Evolutionary conservation across 306 rosid genomes (phyloP).

Genomic region (Vigna nakashimae): DNA sequence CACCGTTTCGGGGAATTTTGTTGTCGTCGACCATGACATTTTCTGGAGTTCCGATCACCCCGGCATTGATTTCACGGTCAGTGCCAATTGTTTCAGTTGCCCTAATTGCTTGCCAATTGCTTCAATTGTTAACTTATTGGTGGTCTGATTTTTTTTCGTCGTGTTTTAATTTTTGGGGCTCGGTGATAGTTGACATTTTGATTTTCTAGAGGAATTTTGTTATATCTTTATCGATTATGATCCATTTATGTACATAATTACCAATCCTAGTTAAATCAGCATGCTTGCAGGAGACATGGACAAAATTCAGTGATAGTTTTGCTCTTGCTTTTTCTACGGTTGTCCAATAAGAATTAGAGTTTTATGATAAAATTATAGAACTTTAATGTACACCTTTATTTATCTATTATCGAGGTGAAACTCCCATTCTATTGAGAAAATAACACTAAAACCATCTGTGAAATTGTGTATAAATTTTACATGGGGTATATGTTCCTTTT

Average conservation of each 20-base stretch:
- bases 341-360: not conserved
- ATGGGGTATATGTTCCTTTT: not conserved
- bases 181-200: conserved; percentile 19
- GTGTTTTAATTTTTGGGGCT: not conserved
- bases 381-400: not conserved
- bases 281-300: not conserved
- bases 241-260: not conserved
- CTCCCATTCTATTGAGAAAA: not conserved
- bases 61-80: conserved; percentile 85
- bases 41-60: conserved; percentile 98
- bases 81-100: not conserved
- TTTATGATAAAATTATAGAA: not conserved
- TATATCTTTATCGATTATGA: not conserved
- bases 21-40: conserved; percentile 93
- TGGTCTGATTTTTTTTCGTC: too few relatives aligned
- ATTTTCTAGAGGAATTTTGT: conserved; percentile 24
- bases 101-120: conserved; percentile 1
- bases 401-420: not conserved
- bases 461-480: not conserved
- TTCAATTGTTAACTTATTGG: conserved; percentile 14
- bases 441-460: not conserved
- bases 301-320: not conserved
- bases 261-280: not conserved
- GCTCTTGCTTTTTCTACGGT: not conserved
- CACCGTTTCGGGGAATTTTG: conserved; percentile 83